Percentiles rank a stretch among this genome's conserved stretches.
Evolutionary conservation across 805 yeast genomes (phyloP).

Genomic region (Candida ponderosae): DNA sequence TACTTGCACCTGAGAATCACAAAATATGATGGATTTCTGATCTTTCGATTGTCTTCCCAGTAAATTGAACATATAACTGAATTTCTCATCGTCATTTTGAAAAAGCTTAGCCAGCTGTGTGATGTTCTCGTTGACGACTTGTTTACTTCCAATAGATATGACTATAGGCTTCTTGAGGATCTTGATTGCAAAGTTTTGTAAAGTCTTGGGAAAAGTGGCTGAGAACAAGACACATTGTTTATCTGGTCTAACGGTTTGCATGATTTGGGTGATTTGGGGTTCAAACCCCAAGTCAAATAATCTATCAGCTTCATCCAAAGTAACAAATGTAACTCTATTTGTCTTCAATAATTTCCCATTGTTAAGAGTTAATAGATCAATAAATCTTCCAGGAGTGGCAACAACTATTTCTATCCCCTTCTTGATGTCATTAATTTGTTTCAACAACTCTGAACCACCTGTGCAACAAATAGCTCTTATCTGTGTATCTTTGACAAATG

Average conservation of each 20-base stretch:
- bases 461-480: conserved; percentile 71
- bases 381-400: conserved; percentile 93
- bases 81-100: conserved; percentile 44
- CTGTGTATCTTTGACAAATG: conserved; percentile 44
- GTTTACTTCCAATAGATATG: conserved; percentile 72
- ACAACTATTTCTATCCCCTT: conserved; percentile 75
- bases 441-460: conserved; percentile 81
- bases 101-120: conserved; percentile 63
- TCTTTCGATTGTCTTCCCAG: conserved; percentile 35
- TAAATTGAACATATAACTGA: conserved; percentile 42
- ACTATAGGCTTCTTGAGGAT: conserved; percentile 60
- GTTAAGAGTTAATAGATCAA: conserved; percentile 81
- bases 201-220: conserved; percentile 83
- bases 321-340: conserved; percentile 67
- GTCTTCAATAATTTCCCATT: conserved; percentile 64
- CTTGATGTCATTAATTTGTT: conserved; percentile 74
- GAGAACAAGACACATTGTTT: conserved; percentile 86
- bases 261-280: conserved; percentile 83
- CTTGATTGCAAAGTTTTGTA: conserved; percentile 68
- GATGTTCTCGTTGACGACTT: conserved; percentile 76
- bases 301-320: conserved; percentile 92
- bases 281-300: conserved; percentile 97
- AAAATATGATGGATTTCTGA: conserved; percentile 68
- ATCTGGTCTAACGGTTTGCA: conserved; percentile 74
- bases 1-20: conserved; percentile 83